These are phyloP conservation scores for Saccharum officinarum DNA, from an alignment of 176 grass and related monocot genomes.

Conservation along the genomic window DNA sequence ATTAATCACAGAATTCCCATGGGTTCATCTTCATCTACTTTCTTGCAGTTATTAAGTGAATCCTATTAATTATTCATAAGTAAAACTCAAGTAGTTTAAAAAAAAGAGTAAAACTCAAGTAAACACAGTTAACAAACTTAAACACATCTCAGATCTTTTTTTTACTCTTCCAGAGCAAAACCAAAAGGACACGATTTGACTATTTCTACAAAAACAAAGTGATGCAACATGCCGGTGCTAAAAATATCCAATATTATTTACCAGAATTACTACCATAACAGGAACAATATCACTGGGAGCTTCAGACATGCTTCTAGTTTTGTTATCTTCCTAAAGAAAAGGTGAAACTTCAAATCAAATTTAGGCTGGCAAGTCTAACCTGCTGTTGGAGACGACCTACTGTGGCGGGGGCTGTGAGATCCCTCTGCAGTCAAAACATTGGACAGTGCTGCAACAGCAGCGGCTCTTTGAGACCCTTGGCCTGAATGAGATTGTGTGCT, in stretches of 20 bases:
- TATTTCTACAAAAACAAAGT: neutral
- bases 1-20: constrained; percentile 4
- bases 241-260: constrained; percentile 11
- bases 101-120: neutral
- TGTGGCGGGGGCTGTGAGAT: constrained; percentile 49
- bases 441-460: constrained; percentile 87
- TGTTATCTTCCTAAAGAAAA: neutral
- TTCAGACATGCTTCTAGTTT: neutral
- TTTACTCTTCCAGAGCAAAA: constrained; percentile 1
- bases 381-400: constrained; percentile 40
- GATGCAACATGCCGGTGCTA: neutral
- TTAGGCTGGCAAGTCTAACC: constrained; percentile 27
- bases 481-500: constrained; percentile 42
- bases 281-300: constrained; percentile 17
- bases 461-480: constrained; percentile 94
- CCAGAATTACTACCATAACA: neutral
- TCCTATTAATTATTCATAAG: neutral
- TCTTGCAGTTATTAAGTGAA: neutral
- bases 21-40: neutral
- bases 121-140: neutral
- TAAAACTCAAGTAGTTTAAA: neutral
- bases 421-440: constrained; percentile 75
- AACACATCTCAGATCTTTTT: neutral
- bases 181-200: neutral
- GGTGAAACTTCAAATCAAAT: constrained; percentile 10